Percentiles rank a stretch among this genome's conserved stretches.
Evolutionary conservation across 2,329 filamentous ascomycete species (phyloP).

Genomic region (Penicillium palitans): DNA sequence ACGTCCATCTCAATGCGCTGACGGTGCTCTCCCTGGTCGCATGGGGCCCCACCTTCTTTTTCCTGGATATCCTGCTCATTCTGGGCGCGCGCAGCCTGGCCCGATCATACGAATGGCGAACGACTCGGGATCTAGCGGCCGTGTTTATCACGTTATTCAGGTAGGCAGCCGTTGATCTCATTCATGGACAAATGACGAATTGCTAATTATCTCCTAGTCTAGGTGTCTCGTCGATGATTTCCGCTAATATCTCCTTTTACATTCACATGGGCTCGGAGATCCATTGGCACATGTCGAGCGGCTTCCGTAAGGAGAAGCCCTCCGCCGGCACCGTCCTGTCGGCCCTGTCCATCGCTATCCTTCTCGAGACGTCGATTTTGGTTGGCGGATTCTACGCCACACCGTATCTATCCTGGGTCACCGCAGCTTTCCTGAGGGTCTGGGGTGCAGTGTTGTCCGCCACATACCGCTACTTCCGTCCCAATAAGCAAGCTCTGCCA

Average conservation of each 20-base stretch:
- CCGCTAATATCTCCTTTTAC: constrained; percentile 26
- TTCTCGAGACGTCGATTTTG: constrained; percentile 12
- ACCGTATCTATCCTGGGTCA: constrained; percentile 14
- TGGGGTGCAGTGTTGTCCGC: constrained; percentile 12
- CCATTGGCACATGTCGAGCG: constrained; percentile 23
- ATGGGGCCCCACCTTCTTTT: constrained; percentile 19
- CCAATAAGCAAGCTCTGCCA: constrained; percentile 6
- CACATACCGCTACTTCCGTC: constrained; percentile 2
- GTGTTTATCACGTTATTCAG: constrained; percentile 5
- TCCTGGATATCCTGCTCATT: constrained; percentile 15
- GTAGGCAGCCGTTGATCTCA: background rate
- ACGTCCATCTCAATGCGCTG: constrained; percentile 7
- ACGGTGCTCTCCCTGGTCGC: constrained; percentile 1
- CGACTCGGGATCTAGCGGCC: constrained; percentile 8
- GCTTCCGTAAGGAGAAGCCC: constrained; percentile 15
- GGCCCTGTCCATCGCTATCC: constrained; percentile 15
- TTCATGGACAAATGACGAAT: background rate
- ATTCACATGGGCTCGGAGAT: constrained; percentile 24
- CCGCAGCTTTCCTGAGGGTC: constrained; percentile 9
- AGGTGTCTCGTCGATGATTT: constrained; percentile 15
- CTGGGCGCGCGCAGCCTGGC: constrained; percentile 13
- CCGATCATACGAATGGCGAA: constrained; percentile 13
- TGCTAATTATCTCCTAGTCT: constrained; percentile 12
- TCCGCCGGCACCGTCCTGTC: constrained; percentile 15
- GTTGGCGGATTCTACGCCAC: constrained; percentile 15